Percentiles rank a stretch among this genome's conserved stretches.
Evolutionary conservation across 2,329 filamentous ascomycete genomes (phyloP).

Genomic region (Aureobasidium sp.): DNA sequence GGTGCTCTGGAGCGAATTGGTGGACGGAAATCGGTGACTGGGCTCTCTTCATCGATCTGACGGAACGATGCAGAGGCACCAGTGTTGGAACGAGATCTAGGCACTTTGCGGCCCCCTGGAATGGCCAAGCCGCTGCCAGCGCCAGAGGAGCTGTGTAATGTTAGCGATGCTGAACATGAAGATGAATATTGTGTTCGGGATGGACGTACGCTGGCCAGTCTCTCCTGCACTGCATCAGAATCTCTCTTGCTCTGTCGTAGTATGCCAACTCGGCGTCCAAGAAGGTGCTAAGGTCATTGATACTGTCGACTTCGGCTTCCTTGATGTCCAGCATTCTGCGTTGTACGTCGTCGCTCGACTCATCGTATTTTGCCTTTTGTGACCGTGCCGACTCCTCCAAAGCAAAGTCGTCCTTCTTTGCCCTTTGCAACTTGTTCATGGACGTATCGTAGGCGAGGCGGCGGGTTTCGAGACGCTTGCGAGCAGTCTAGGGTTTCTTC

Average conservation of each 20-base stretch:
- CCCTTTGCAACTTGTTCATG: conserved; percentile 83
- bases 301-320: conserved; percentile 77
- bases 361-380: conserved; percentile 93
- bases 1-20: conserved; percentile 44
- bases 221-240: conserved; percentile 62
- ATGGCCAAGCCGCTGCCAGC: conserved; percentile 1
- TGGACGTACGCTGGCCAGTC: conserved; percentile 60
- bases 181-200: too few relatives aligned
- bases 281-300: conserved; percentile 71
- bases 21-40: conserved; percentile 45
- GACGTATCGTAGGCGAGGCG: conserved; percentile 87
- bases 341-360: conserved; percentile 84
- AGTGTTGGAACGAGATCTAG: conserved; percentile 56
- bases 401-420: conserved; percentile 87
- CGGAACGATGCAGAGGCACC: conserved; percentile 57
- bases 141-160: conserved; percentile 15
- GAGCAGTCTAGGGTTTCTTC: conserved; percentile 50
- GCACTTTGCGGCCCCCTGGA: conserved; percentile 28
- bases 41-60: conserved; percentile 49
- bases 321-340: conserved; percentile 95
- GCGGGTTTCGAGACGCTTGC: conserved; percentile 89
- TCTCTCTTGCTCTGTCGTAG: conserved; percentile 83
- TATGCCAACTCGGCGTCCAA: conserved; percentile 85
- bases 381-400: conserved; percentile 86
- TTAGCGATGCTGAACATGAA: conserved; percentile 11